Evolutionary conservation across 306 rosid species (phyloP).

Genomic region (Lathyrus aphaca): DNA sequence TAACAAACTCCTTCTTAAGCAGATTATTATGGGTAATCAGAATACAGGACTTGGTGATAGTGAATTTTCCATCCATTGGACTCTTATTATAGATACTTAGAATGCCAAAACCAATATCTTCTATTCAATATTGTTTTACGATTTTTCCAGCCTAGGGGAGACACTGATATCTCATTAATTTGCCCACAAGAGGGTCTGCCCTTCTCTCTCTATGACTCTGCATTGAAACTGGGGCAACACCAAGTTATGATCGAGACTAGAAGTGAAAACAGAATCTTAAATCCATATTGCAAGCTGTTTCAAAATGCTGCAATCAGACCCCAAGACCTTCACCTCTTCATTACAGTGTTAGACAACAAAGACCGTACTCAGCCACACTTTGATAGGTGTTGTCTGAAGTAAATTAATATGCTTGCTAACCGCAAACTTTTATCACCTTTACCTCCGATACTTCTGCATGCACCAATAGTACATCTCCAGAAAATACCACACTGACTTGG

Average conservation of each 20-base stretch:
- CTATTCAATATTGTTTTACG: not conserved
- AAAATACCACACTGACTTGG: slow-evolving; percentile 48
- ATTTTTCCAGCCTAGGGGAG: slow-evolving; percentile 22
- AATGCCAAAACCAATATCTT: slow-evolving; percentile 13
- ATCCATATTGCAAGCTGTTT: slow-evolving; percentile 20
- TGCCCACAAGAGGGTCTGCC: slow-evolving; percentile 18
- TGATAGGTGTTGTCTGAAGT: slow-evolving; percentile 37
- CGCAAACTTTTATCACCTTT: slow-evolving; percentile 35
- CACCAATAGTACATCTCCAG: slow-evolving; percentile 40
- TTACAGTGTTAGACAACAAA: slow-evolving; percentile 23
- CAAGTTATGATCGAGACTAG: slow-evolving; percentile 29
- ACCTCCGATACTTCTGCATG: slow-evolving; percentile 39
- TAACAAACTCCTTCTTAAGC: slow-evolving; percentile 3
- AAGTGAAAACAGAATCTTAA: slow-evolving; percentile 19
- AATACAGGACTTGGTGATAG: not conserved
- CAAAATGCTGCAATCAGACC: slow-evolving; percentile 36
- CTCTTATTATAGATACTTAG: slow-evolving; percentile 8
- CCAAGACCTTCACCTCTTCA: slow-evolving; percentile 35
- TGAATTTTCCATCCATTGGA: slow-evolving; percentile 20
- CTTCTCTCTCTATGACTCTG: slow-evolving; percentile 20
- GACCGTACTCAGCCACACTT: slow-evolving; percentile 33
- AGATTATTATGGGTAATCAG: slow-evolving; percentile 11
- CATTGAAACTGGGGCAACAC: slow-evolving; percentile 1
- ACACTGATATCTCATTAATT: slow-evolving; percentile 27
- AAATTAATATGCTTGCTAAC: slow-evolving; percentile 35